Percentiles rank a stretch among this genome's conserved stretches.
Conservation (phyloP, 2,329 filamentous ascomycete genomes). For the Fusarium coicis region DNA sequence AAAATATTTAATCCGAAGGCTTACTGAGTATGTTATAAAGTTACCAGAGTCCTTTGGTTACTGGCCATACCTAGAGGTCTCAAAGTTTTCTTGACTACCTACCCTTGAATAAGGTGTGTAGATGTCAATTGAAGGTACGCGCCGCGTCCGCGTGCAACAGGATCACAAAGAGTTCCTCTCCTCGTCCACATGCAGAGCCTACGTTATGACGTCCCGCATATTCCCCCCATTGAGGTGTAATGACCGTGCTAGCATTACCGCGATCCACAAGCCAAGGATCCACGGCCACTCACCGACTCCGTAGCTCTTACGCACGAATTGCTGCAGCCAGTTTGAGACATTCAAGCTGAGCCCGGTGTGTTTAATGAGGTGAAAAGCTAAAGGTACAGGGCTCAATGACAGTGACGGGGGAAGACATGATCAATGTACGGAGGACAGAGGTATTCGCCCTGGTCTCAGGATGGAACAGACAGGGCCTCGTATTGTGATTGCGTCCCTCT, state of each 20-base stretch:
- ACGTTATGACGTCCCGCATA: slow-evolving; percentile 34
- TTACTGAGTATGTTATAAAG: background rate
- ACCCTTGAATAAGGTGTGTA: background rate
- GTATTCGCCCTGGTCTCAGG: background rate
- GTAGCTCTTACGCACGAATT: slow-evolving; percentile 41
- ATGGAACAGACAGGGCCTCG: background rate
- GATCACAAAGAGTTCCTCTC: slow-evolving; percentile 14
- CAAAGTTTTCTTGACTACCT: background rate
- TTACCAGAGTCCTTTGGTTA: background rate
- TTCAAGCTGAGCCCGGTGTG: slow-evolving; percentile 1
- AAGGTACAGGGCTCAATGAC: slow-evolving; percentile 19
- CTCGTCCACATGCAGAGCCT: slow-evolving; percentile 22
- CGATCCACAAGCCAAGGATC: slow-evolving; percentile 39
- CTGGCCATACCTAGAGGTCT: background rate
- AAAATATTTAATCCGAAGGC: background rate
- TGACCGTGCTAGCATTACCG: slow-evolving; percentile 21
- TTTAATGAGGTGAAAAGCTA: background rate
- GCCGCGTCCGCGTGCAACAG: slow-evolving; percentile 28
- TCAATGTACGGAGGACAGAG: background rate
- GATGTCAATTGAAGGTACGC: slow-evolving; percentile 33
- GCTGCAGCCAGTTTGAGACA: slow-evolving; percentile 31
- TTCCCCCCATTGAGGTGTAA: slow-evolving; percentile 32
- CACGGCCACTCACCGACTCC: slow-evolving; percentile 44
- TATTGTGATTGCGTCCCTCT: background rate
- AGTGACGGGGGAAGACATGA: slow-evolving; percentile 9